A percentile compares a stretch with the other conserved stretches of the same genome.
Evolutionary conservation across 2,329 filamentous ascomycete species (phyloP).

Genomic region (Neurospora crassa): DNA sequence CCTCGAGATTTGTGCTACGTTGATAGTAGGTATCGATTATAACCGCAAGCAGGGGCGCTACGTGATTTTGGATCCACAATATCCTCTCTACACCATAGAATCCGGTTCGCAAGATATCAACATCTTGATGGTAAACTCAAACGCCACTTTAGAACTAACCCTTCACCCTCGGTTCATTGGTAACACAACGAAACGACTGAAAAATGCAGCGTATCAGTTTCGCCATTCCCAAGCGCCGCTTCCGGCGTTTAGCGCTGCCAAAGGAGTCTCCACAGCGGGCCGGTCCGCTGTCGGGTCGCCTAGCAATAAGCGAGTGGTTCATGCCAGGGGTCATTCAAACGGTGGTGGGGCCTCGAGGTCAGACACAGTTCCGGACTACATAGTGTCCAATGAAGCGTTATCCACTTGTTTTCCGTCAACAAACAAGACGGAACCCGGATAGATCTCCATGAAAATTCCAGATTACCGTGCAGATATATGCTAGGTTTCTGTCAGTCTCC

Average conservation of each 20-base stretch:
- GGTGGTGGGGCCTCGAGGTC: background rate
- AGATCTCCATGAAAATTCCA: background rate
- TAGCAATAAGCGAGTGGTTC: background rate
- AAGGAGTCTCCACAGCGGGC: background rate
- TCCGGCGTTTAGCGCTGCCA: background rate
- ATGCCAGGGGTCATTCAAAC: background rate
- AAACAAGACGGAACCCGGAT: background rate
- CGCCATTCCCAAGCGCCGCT: background rate
- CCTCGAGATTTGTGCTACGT: background rate
- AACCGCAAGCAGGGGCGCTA: background rate
- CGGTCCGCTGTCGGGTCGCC: background rate
- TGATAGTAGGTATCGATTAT: background rate
- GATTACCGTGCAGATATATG: background rate
- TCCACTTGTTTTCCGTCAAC: background rate
- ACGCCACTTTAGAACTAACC: background rate
- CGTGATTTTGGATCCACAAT: background rate
- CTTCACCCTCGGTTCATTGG: background rate
- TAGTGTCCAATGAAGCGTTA: background rate
- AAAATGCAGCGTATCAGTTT: background rate
- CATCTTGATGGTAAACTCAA: background rate
- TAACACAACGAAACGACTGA: background rate
- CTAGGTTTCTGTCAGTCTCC: background rate
- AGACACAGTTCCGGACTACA: background rate
- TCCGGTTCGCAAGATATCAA: background rate
- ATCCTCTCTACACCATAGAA: background rate